Evolutionary conservation across 106 monocot species (phyloP).

Genomic region (Cymbidium sinense): DNA sequence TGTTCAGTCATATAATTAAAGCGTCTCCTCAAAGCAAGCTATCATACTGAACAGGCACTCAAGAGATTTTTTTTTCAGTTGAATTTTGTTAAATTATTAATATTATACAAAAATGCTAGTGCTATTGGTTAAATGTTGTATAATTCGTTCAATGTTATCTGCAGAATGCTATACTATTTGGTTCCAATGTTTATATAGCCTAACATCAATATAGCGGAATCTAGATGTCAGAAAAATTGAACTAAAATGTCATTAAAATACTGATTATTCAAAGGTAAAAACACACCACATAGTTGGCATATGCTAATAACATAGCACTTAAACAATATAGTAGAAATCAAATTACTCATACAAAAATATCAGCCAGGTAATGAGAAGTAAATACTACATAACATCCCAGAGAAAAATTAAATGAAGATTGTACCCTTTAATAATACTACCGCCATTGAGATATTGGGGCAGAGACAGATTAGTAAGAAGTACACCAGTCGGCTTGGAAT

Average conservation of each 20-base stretch:
- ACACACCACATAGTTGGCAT: not conserved
- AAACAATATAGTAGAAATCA: not conserved
- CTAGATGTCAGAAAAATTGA: not conserved
- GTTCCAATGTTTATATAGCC: too few species aligned
- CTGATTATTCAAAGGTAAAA: not conserved
- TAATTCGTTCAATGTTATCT: not conserved
- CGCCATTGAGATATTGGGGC: conserved; percentile 71
- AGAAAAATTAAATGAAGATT: not conserved
- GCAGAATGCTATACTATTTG: not conserved
- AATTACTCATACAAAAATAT: not conserved
- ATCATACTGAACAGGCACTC: not conserved
- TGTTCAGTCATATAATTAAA: not conserved
- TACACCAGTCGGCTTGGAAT: conserved; percentile 52
- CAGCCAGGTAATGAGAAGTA: not conserved
- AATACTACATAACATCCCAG: not conserved
- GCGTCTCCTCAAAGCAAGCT: not conserved
- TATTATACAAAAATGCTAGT: not conserved
- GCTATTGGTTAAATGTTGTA: not conserved
- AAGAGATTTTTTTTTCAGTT: not conserved
- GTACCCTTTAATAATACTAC: conserved; percentile 78
- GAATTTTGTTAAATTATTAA: not conserved
- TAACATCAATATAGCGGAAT: not conserved
- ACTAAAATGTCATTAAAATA: not conserved
- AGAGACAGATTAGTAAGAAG: conserved; percentile 68
- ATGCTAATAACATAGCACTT: not conserved